These are phyloP conservation scores for Calonectria leucothoes DNA, from an alignment of 2,329 filamentous ascomycete genomes.

Conservation along the genomic window DNA sequence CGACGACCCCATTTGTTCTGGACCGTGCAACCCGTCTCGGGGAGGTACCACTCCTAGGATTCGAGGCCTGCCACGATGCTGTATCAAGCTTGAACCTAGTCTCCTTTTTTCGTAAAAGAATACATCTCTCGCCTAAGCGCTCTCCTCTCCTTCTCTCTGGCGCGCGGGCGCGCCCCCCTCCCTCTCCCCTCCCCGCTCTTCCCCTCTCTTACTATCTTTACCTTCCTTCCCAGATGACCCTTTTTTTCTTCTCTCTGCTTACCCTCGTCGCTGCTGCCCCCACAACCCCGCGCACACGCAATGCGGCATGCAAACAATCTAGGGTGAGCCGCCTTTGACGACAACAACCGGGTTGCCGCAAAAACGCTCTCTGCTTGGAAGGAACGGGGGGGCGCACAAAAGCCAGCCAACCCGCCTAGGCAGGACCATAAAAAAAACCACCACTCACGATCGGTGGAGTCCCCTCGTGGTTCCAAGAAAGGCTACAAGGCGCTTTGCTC, in stretches of 20 bases:
- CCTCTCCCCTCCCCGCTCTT: background rate
- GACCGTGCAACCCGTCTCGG: background rate
- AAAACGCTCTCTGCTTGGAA: background rate
- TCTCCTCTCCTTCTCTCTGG: background rate
- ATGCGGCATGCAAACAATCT: slow-evolving; percentile 13
- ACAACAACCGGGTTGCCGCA: slow-evolving; percentile 21
- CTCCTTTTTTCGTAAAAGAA: background rate
- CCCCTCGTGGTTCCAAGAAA: slow-evolving; percentile 36
- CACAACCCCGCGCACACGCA: slow-evolving; percentile 24
- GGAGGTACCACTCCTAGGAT: background rate
- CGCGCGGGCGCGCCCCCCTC: background rate
- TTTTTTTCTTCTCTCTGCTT: slow-evolving; percentile 8
- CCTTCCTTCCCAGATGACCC: background rate
- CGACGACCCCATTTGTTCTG: slow-evolving; percentile 6
- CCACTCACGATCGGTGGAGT: slow-evolving; percentile 41
- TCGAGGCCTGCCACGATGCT: slow-evolving; percentile 3
- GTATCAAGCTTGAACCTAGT: slow-evolving; percentile 10
- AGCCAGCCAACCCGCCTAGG: background rate
- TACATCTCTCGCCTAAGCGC: background rate
- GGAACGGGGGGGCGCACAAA: background rate
- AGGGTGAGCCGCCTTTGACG: slow-evolving; percentile 14
- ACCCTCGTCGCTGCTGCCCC: slow-evolving; percentile 7
- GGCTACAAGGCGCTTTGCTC: slow-evolving; percentile 14
- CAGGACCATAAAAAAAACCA: slow-evolving; percentile 12
- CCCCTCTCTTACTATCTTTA: background rate